Evolutionary conservation across 148 eudicot species (phyloP).

Genomic region (Nepenthes mirabilis): DNA sequence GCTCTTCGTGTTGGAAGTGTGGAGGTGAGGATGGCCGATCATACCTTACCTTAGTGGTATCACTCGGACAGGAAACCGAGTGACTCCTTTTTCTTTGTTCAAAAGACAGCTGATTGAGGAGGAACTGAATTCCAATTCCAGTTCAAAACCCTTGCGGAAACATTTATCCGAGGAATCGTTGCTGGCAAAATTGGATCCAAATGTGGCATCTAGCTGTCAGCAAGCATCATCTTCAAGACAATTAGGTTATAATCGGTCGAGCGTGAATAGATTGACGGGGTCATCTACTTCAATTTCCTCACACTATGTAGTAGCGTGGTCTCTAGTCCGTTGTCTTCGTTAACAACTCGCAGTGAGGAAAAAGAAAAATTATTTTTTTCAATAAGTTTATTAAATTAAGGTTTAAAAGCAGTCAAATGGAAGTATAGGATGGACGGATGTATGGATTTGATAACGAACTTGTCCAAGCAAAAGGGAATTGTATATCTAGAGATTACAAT

Average conservation of each 20-base stretch:
- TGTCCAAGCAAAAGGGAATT: no score
- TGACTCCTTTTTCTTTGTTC: slow-evolving; percentile 32
- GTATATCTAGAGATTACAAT: no score
- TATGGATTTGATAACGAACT: no score
- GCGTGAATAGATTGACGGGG: slow-evolving; percentile 6
- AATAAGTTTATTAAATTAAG: no score
- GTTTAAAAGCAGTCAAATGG: no score
- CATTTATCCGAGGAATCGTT: slow-evolving; percentile 77
- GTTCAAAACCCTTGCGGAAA: slow-evolving; percentile 74
- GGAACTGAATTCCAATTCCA: slow-evolving; percentile 7
- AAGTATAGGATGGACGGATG: no score
- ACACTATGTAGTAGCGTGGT: slow-evolving; percentile 4
- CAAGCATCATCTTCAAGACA: slow-evolving; percentile 34
- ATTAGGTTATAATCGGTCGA: slow-evolving; percentile 14
- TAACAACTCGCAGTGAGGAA: background rate
- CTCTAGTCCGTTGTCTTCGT: slow-evolving; percentile 7
- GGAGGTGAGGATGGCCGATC: no score
- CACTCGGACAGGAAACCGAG: background rate
- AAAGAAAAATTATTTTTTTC: no score
- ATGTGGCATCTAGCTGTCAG: slow-evolving; percentile 45
- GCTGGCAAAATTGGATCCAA: slow-evolving; percentile 57
- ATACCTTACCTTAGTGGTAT: no score
- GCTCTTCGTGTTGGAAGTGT: no score
- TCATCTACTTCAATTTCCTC: slow-evolving; percentile 7
- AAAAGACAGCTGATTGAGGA: slow-evolving; percentile 30